Evolutionary conservation across 2,329 filamentous ascomycete genomes (phyloP).

Genomic region (Alternaria brassicicola): DNA sequence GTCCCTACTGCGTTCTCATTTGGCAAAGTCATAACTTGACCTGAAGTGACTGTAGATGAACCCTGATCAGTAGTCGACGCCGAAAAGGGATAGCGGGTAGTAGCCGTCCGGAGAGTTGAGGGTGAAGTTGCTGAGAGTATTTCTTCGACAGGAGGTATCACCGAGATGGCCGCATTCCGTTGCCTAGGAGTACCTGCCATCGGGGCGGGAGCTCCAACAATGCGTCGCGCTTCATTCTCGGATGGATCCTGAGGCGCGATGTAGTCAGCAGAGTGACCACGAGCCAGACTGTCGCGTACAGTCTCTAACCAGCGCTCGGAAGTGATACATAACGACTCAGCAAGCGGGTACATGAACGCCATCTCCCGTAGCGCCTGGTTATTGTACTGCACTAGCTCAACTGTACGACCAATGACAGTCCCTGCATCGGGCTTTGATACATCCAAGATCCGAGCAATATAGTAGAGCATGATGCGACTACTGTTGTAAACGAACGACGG

Average conservation of each 20-base stretch:
- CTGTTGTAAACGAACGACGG: conserved; percentile 45
- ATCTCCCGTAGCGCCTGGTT: conserved; percentile 40
- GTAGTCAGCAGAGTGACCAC: conserved; percentile 35
- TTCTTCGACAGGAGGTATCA: conserved; percentile 23
- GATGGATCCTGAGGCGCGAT: conserved; percentile 39
- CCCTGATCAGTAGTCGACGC: conserved; percentile 9
- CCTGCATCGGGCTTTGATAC: conserved; percentile 33
- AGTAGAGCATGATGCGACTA: conserved; percentile 44
- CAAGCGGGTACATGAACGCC: conserved; percentile 41
- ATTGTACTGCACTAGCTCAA: conserved; percentile 42
- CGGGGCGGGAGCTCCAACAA: conserved; percentile 29
- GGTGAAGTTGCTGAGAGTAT: conserved; percentile 18
- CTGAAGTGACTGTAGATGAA: conserved; percentile 13
- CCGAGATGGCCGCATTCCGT: conserved; percentile 15
- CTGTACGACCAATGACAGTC: conserved; percentile 33
- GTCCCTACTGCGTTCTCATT: conserved; percentile 16
- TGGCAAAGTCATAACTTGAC: neutral
- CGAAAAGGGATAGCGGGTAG: conserved; percentile 17
- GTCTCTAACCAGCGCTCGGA: conserved; percentile 43
- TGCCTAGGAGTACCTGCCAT: conserved; percentile 10
- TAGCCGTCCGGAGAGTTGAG: conserved; percentile 15
- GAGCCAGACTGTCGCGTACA: conserved; percentile 36
- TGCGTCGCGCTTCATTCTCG: conserved; percentile 33
- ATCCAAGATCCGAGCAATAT: conserved; percentile 40
- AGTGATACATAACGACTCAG: conserved; percentile 38